phyloP scores from a whole-genome alignment of 2,329 filamentous ascomycete genomes.

The Ampelomyces quisqualis region DNA sequence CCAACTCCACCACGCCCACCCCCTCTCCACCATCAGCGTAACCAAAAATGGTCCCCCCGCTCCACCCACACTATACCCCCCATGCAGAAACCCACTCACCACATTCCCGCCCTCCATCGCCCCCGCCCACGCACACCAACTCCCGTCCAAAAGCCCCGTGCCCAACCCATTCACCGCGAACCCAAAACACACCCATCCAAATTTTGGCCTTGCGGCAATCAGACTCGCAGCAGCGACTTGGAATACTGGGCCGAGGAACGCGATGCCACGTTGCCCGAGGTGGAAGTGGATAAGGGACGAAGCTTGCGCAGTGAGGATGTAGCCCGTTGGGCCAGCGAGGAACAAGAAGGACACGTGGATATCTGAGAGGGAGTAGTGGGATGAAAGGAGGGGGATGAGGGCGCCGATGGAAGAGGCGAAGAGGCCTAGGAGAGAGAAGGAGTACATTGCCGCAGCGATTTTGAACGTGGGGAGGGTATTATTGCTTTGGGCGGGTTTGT shows the following conservation, averaged over 20 bases:
- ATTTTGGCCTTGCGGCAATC: constrained; percentile 35
- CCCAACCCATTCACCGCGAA: constrained; percentile 43
- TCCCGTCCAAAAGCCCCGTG: constrained; percentile 47
- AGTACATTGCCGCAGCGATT: constrained; percentile 58
- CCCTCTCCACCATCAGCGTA: constrained; percentile 28
- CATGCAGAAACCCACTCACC: constrained; percentile 46
- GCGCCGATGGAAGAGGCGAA: constrained; percentile 36
- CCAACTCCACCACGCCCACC: constrained; percentile 44
- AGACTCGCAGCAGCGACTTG: constrained; percentile 38
- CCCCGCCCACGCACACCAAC: constrained; percentile 51
- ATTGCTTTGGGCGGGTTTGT: no score
- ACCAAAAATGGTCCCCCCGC: constrained; percentile 44
- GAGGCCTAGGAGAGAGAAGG: constrained; percentile 57
- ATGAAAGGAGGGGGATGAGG: constrained; percentile 42
- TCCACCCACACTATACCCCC: constrained; percentile 45
- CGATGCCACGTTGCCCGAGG: constrained; percentile 49
- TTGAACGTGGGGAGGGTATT: constrained; percentile 41
- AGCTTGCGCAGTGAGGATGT: constrained; percentile 45
- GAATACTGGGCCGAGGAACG: constrained; percentile 43
- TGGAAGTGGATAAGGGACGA: constrained; percentile 45
- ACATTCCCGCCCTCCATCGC: constrained; percentile 45
- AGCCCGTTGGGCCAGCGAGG: constrained; percentile 48
- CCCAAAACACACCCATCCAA: constrained; percentile 35
- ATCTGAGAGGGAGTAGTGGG: constrained; percentile 47
- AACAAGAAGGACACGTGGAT: constrained; percentile 50